Conservation (phyloP, 805 yeast genomes). For the Barnettozyma sucrosica region DNA sequence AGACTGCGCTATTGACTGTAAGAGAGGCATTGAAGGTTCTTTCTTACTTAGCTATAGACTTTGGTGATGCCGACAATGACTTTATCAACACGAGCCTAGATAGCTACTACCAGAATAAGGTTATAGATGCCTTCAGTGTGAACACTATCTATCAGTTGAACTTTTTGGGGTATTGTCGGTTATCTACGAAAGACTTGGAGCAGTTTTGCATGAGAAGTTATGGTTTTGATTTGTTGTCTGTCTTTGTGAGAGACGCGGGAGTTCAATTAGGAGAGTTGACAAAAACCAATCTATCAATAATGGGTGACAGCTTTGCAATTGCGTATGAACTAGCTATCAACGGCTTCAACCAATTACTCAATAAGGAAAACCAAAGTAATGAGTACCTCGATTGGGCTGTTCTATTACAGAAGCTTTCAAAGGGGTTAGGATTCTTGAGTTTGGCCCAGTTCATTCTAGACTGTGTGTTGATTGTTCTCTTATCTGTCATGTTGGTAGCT, state of each 20-base stretch:
- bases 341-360: constrained; percentile 23
- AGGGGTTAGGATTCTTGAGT: constrained; percentile 20
- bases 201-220: constrained; percentile 31
- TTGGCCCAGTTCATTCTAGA: constrained; percentile 10
- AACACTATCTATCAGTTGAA: constrained; percentile 39
- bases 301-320: constrained; percentile 37
- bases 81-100: constrained; percentile 20
- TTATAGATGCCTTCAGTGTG: constrained; percentile 41
- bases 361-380: constrained; percentile 12
- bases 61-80: constrained; percentile 27
- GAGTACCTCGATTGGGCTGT: constrained; percentile 24
- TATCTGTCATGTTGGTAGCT: background rate
- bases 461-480: background rate
- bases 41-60: constrained; percentile 41
- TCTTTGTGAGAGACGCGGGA: constrained; percentile 46
- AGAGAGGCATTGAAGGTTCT: constrained; percentile 39
- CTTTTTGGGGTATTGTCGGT: constrained; percentile 44
- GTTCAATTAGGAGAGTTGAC: constrained; percentile 38
- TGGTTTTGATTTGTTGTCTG: constrained; percentile 44
- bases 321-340: constrained; percentile 33
- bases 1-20: constrained; percentile 28
- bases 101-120: constrained; percentile 25
- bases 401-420: constrained; percentile 23
- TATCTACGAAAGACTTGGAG: constrained; percentile 19
- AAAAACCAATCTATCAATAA: constrained; percentile 32